Percentiles rank a stretch among this genome's conserved stretches.
Evolutionary conservation across 2,329 filamentous ascomycete genomes (phyloP).

Genomic region (Microcera coccophila): DNA sequence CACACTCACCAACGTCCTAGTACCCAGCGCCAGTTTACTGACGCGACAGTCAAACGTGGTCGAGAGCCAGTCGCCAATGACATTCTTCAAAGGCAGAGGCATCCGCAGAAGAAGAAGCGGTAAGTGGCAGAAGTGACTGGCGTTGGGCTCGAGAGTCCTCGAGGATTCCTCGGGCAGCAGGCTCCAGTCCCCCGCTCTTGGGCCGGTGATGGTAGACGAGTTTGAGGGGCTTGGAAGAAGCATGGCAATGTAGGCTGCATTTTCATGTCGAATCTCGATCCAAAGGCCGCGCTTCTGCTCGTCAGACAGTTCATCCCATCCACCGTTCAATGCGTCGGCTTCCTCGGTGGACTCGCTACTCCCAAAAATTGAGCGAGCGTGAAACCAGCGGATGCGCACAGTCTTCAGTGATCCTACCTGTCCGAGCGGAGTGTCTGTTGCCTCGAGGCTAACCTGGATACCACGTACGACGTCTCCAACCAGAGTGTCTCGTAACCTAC

Average conservation of each 20-base stretch:
- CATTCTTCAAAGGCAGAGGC: constrained; percentile 48
- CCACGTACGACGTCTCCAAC: constrained; percentile 59
- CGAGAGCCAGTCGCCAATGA: constrained; percentile 50
- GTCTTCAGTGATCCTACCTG: constrained; percentile 42
- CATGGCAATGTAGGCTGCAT: constrained; percentile 47
- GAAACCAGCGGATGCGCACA: constrained; percentile 48
- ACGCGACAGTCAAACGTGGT: constrained; percentile 56
- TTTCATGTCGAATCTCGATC: constrained; percentile 52
- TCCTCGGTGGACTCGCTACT: constrained; percentile 17
- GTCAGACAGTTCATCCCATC: constrained; percentile 19
- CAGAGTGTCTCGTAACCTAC: constrained; percentile 50
- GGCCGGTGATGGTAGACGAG: neutral
- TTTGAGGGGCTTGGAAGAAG: constrained; percentile 41
- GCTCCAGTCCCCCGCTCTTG: constrained; percentile 15
- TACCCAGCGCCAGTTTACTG: constrained; percentile 47
- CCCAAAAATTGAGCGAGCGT: constrained; percentile 30
- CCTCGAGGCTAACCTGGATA: constrained; percentile 49
- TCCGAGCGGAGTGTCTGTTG: constrained; percentile 37
- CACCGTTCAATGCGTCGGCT: constrained; percentile 13
- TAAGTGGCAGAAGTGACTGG: constrained; percentile 41
- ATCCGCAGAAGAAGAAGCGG: constrained; percentile 54
- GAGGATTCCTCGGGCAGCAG: constrained; percentile 15
- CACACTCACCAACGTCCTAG: constrained; percentile 44
- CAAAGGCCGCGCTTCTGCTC: constrained; percentile 34
- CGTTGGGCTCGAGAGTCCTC: constrained; percentile 9